phyloP scores from a whole-genome alignment of 2,329 filamentous ascomycete genomes.

The Nothophoma quercina region DNA sequence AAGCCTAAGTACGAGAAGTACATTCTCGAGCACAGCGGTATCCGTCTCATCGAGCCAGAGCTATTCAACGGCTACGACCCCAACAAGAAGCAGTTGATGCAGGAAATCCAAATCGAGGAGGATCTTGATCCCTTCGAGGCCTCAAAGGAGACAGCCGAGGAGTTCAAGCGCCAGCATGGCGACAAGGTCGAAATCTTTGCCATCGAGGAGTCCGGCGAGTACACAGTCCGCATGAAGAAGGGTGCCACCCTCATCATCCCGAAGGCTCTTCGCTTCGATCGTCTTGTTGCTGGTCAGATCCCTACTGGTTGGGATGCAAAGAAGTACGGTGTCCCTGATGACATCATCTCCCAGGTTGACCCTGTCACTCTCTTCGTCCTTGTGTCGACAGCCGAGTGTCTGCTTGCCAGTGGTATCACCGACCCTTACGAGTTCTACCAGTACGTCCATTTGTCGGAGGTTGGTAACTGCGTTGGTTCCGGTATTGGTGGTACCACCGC shows the following conservation, averaged over 20 bases:
- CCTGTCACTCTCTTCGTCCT: constrained; percentile 95
- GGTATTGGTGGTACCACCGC: constrained; percentile 96
- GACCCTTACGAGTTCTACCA: constrained; percentile 99
- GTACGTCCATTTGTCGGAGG: constrained; percentile 96
- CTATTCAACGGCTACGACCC: constrained; percentile 97
- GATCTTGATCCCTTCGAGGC: constrained; percentile 97
- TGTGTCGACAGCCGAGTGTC: constrained; percentile 89
- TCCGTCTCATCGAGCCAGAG: constrained; percentile 96
- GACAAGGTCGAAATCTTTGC: constrained; percentile 98
- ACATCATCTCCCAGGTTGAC: constrained; percentile 97
- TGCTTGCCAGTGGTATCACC: constrained; percentile 92
- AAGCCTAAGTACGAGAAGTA: constrained; percentile 97
- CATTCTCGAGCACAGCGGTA: constrained; percentile 95
- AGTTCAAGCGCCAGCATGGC: constrained; percentile 96
- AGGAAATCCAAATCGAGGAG: constrained; percentile 97
- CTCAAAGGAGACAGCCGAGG: constrained; percentile 95
- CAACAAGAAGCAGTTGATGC: constrained; percentile 97
- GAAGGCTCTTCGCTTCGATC: constrained; percentile 96
- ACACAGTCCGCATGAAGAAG: constrained; percentile 93
- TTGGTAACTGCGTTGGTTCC: constrained; percentile 97
- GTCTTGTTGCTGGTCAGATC: constrained; percentile 95
- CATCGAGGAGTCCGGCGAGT: constrained; percentile 91
- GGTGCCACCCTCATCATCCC: constrained; percentile 94
- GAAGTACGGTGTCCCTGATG: constrained; percentile 93
- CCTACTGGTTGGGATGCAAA: constrained; percentile 97